These are phyloP conservation scores for Fusarium sp. DNA, from an alignment of 2,329 filamentous ascomycete genomes.

Conservation along the genomic window DNA sequence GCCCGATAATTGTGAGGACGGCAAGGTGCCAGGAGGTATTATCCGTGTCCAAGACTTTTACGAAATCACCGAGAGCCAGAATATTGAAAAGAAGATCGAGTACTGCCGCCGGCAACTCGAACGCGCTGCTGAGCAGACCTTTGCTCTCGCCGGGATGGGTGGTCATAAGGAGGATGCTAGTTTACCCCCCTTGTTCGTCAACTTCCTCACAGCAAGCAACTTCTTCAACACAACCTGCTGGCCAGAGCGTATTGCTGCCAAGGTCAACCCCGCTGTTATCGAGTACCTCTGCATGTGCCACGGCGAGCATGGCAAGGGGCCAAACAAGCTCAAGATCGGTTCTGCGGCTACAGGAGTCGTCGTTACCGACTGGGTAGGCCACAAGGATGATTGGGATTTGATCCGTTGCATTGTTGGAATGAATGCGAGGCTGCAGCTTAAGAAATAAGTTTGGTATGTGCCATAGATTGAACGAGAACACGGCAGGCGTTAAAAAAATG, in stretches of 20 bases:
- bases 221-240: constrained; percentile 94
- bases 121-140: constrained; percentile 67
- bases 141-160: constrained; percentile 52
- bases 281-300: constrained; percentile 70
- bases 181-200: constrained; percentile 78
- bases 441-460: constrained; percentile 43
- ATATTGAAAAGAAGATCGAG: constrained; percentile 82
- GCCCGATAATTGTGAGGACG: constrained; percentile 89
- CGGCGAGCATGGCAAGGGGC: constrained; percentile 60
- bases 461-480: background rate
- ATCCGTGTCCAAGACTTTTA: constrained; percentile 96
- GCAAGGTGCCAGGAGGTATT: constrained; percentile 72
- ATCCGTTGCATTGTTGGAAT: constrained; percentile 87
- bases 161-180: constrained; percentile 42
- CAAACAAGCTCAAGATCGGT: constrained; percentile 62
- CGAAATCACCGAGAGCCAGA: constrained; percentile 78
- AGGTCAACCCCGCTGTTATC: constrained; percentile 80
- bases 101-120: constrained; percentile 79
- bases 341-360: constrained; percentile 87
- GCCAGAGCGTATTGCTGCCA: constrained; percentile 90
- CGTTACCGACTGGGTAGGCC: constrained; percentile 92
- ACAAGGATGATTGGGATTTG: constrained; percentile 89
- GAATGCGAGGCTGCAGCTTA: constrained; percentile 75
- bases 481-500: background rate
- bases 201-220: constrained; percentile 90